Percentiles rank a stretch among this genome's conserved stretches.
Conservation (phyloP, 1,139 yeast species). For the Blastobotrys petasosporus region DNA sequence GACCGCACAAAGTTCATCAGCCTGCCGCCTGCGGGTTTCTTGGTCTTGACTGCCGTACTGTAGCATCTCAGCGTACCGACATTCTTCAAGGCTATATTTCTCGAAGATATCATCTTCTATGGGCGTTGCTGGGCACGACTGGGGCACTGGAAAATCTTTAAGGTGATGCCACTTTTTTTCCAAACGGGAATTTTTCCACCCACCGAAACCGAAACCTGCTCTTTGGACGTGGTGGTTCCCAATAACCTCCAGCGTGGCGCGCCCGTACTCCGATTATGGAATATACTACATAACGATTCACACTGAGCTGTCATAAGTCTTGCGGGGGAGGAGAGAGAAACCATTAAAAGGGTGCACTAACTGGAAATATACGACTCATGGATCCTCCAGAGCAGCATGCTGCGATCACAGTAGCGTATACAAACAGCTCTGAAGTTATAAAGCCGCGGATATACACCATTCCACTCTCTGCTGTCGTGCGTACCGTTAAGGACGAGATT, state of each 20-base stretch:
- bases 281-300: no score
- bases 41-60: not conserved
- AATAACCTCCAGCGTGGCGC: slow-evolving; percentile 1
- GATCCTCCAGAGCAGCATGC: not conserved
- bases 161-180: no score
- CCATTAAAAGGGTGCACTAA: not conserved
- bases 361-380: not conserved
- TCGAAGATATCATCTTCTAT: no score
- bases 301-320: no score
- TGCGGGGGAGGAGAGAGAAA: no score
- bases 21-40: slow-evolving; percentile 8
- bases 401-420: slow-evolving; percentile 1
- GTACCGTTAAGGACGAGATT: not conserved
- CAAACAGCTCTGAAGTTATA: not conserved
- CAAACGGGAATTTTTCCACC: not conserved
- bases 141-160: no score
- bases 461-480: not conserved
- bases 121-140: no score
- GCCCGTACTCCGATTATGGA: not conserved
- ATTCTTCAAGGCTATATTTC: not conserved
- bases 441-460: not conserved
- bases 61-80: not conserved
- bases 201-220: not conserved
- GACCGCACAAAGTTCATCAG: slow-evolving; percentile 42
- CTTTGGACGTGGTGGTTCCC: not conserved